Percentiles rank a stretch among this genome's conserved stretches.
phyloP scores from a whole-genome alignment of 2,329 filamentous ascomycete species.

The Apiospora aurea region DNA sequence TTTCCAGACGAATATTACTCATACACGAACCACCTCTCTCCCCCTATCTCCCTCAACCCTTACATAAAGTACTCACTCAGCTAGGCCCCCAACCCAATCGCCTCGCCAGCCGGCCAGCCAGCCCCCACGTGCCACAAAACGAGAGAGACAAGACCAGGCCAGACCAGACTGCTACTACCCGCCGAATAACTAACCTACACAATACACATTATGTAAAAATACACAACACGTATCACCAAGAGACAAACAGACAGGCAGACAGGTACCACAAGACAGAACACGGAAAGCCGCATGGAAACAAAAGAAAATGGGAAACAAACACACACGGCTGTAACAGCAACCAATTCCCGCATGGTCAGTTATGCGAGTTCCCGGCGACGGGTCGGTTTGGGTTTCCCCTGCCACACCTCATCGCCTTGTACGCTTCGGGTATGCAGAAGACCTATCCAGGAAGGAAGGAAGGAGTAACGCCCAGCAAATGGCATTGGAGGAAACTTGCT shows the following conservation, averaged over 20 bases:
- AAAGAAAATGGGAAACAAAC: not conserved
- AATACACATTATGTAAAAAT: no score
- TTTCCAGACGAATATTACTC: no score
- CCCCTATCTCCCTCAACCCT: no score
- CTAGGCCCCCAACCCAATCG: no score
- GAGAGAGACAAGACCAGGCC: no score
- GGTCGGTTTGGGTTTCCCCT: not conserved
- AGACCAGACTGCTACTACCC: not conserved
- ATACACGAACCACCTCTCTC: no score
- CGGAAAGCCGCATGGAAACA: slow-evolving; percentile 9
- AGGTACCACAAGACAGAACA: slow-evolving; percentile 16
- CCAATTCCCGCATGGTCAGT: not conserved
- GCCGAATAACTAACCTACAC: not conserved
- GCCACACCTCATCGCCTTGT: not conserved
- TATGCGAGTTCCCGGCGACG: not conserved
- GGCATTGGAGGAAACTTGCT: not conserved
- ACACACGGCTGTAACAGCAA: not conserved
- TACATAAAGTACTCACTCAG: no score
- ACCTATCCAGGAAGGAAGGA: not conserved
- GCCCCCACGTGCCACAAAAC: no score
- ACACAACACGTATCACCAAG: not conserved
- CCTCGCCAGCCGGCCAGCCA: no score
- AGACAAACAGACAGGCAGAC: not conserved
- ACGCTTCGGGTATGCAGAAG: not conserved
- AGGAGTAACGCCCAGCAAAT: not conserved